These are phyloP conservation scores for Podospora tetraspora DNA, from an alignment of 495 filamentous ascomycete genomes.

Conservation along the genomic window DNA sequence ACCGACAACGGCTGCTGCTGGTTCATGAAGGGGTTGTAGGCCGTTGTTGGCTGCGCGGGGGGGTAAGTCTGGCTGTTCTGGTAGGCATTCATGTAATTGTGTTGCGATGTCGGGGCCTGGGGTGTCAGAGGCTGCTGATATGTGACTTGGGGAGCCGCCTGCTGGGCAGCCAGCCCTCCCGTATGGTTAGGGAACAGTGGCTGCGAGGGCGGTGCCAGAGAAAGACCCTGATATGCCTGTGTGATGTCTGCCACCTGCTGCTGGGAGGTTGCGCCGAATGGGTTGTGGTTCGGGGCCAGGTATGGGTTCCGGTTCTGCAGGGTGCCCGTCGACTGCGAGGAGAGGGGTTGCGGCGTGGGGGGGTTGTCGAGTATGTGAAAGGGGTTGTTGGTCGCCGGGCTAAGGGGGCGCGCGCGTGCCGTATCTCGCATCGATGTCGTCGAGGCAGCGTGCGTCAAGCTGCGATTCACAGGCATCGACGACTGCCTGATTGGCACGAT, in stretches of 20 bases:
- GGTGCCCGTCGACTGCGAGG: conserved; percentile 55
- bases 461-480: conserved; percentile 34
- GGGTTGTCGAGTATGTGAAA: conserved; percentile 53
- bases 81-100: conserved; percentile 45
- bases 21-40: conserved; percentile 63
- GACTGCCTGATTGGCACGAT: conserved; percentile 31
- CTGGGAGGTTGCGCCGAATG: conserved; percentile 43
- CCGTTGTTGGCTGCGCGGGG: conserved; percentile 30
- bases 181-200: conserved; percentile 80
- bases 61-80: conserved; percentile 46
- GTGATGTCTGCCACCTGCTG: conserved; percentile 49
- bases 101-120: conserved; percentile 51
- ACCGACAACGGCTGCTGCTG: conserved; percentile 33
- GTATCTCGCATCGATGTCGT: conserved; percentile 27
- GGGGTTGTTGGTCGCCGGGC: conserved; percentile 57
- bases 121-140: conserved; percentile 54
- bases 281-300: conserved; percentile 47
- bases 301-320: conserved; percentile 51
- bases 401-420: conserved; percentile 28
- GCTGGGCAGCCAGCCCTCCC: conserved; percentile 63
- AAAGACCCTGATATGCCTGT: conserved; percentile 65
- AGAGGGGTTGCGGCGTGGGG: conserved; percentile 44
- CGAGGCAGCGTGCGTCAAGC: conserved; percentile 37
- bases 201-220: conserved; percentile 54
- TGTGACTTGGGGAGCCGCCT: conserved; percentile 34